Evolutionary conservation across 164 flowering plant species (phyloP).

Genomic region (Nymphaea colorata): DNA sequence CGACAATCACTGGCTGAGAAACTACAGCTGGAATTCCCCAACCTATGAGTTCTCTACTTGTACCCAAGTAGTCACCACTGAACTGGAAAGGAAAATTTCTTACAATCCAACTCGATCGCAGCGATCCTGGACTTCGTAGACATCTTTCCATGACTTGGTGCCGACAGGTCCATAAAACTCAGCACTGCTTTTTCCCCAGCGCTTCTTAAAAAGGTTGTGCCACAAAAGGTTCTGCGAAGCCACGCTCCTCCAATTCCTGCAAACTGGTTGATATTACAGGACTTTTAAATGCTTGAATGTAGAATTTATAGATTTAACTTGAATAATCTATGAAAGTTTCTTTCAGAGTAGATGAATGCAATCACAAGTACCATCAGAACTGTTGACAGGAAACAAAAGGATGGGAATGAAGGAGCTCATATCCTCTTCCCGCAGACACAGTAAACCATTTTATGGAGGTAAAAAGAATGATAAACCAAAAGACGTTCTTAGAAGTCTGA

Average conservation of each 20-base stretch:
- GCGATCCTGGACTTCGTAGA: constrained; percentile 59
- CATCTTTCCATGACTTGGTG: constrained; percentile 57
- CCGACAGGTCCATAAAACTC: constrained; percentile 36
- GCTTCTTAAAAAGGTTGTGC: constrained; percentile 47
- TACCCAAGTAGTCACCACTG: not conserved
- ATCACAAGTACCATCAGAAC: too few species aligned
- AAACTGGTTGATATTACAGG: constrained; percentile 22
- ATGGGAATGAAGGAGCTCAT: too few species aligned
- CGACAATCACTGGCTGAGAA: not conserved
- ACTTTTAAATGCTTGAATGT: not conserved
- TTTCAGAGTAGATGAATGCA: too few species aligned
- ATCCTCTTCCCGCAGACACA: too few species aligned
- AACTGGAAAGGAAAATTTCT: constrained; percentile 12
- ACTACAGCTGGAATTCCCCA: not conserved
- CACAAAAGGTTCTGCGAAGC: constrained; percentile 50
- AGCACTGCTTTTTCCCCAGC: constrained; percentile 40
- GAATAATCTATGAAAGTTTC: not conserved
- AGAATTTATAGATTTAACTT: not conserved
- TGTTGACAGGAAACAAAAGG: too few species aligned
- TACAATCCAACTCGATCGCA: constrained; percentile 73
- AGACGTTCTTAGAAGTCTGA: too few species aligned
- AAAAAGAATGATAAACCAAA: too few species aligned
- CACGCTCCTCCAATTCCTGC: constrained; percentile 63
- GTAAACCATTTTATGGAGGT: too few species aligned
- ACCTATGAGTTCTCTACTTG: not conserved